Base-by-base conservation (phyloP, 768 basidiomycete genomes). In the Serendipita vermifera region DNA sequence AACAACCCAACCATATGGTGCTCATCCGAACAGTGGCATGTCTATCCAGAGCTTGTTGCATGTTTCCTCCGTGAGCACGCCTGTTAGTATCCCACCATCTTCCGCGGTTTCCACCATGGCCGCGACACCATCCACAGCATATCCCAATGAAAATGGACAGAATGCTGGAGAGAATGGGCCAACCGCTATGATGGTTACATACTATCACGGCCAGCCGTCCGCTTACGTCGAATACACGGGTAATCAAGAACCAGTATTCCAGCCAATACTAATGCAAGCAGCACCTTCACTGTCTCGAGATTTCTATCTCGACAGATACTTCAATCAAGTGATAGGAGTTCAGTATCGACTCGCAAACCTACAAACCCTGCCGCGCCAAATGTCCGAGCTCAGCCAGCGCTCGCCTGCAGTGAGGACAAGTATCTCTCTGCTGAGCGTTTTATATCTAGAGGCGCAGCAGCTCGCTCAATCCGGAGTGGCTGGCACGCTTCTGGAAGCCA, bases 391-490 rank as follows among this genome's bases (percentile, higher is more conserved):
- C 27, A 15, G 24, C 46, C 24, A 51, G 17, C 46, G 46, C 5
- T 51, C 46, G 20, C 46, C 46, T 15, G 46, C 29, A n/a, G 46
- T 51, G 24, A 51, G 32, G 29, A n/a, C 46, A 29, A 51, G 46
- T n/a, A 29, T 51, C 24, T 51, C 46, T 5, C 27, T 51, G 20
- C 22, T 51, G 5, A 24, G 22, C 29, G 46, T 51, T n/a, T 31
- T 51, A 31, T 51, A 51, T 26, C 29, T 51, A 22, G 22, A 51
- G 24, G 46, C 46, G 9, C 46, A 51, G 24, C 22, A 51, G 46
- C 46, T 51, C 27, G 46, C 29, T 15, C n/a, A 22, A 31, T 22
- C 46, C n/a, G 46, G 46, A 15, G 32, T 51, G 7, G 46, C 24
- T 27, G 46, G 46, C 9, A n/a, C 46, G 5, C 9, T 51, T 51